Evolutionary conservation across 2,329 filamentous ascomycete species (phyloP).

Genomic region (Xylariaceae sp.): DNA sequence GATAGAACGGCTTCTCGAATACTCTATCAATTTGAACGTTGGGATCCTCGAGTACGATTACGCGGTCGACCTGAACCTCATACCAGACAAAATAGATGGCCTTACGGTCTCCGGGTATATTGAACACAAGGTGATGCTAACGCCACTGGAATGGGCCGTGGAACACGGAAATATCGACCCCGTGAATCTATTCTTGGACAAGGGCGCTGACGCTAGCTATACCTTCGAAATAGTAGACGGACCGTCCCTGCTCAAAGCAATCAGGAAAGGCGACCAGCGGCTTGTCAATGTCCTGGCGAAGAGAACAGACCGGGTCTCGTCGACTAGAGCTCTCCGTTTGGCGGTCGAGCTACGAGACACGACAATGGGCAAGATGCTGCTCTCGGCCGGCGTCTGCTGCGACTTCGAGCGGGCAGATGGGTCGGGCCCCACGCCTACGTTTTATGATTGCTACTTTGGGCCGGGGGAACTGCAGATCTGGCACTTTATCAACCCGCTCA

Average conservation of each 20-base stretch:
- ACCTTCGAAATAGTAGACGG: no score
- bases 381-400: not conserved
- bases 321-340: not conserved
- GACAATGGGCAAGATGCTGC: no score
- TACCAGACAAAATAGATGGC: no score
- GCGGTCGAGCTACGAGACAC: no score
- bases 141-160: slow-evolving; percentile 2
- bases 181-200: not conserved
- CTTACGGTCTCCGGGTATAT: no score
- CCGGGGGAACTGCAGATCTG: no score
- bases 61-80: no score
- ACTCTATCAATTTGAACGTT: no score
- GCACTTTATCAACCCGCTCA: not conserved
- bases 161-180: slow-evolving; percentile 4
- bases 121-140: not conserved
- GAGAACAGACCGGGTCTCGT: not conserved
- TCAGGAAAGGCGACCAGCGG: slow-evolving; percentile 10
- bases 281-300: not conserved
- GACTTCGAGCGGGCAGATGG: slow-evolving; percentile 1
- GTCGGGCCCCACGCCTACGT: no score
- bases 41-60: no score
- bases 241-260: not conserved
- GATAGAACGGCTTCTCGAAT: no score
- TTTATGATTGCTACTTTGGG: no score
- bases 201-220: not conserved